Evolutionary conservation across 1,284 basidiomycete species (phyloP).

Genomic region (Phlebopus sp.): DNA sequence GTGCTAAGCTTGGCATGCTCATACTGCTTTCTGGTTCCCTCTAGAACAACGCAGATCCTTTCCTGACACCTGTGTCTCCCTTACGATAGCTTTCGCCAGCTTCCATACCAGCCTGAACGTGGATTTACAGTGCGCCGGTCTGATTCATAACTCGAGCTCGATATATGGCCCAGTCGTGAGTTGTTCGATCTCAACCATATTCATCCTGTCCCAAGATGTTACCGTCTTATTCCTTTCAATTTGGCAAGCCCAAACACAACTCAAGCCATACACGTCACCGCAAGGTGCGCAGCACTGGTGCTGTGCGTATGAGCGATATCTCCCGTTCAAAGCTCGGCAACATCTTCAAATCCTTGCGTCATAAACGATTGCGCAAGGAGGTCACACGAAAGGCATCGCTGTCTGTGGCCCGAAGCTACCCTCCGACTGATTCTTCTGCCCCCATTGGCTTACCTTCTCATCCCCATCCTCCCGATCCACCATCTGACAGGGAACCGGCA

Average conservation of each 20-base stretch:
- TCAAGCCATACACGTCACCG: conserved; percentile 7
- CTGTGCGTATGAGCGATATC: conserved; percentile 17
- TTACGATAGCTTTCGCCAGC: no score
- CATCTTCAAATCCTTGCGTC: conserved; percentile 27
- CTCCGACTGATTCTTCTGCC: conserved; percentile 3
- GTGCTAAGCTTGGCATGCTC: no score
- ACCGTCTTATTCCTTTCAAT: conserved; percentile 12
- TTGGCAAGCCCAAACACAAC: conserved; percentile 16
- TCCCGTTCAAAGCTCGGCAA: conserved; percentile 21
- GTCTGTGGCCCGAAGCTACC: conserved; percentile 4
- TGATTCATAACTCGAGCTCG: no score
- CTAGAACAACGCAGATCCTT: no score
- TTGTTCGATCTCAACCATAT: background rate
- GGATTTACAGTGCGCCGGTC: no score
- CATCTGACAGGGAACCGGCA: background rate
- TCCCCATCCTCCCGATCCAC: background rate
- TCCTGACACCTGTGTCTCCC: no score
- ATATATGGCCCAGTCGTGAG: no score
- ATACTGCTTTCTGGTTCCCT: no score
- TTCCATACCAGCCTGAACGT: no score
- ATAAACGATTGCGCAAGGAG: conserved; percentile 9
- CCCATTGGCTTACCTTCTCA: conserved; percentile 7
- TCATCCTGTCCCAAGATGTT: conserved; percentile 10
- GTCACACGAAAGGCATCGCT: conserved; percentile 6
- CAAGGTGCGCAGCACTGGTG: conserved; percentile 9